Evolutionary conservation across 768 basidiomycete genomes (phyloP), one percentile per base, ranked within the genome.

Genomic region (Amanita rimosa): DNA sequence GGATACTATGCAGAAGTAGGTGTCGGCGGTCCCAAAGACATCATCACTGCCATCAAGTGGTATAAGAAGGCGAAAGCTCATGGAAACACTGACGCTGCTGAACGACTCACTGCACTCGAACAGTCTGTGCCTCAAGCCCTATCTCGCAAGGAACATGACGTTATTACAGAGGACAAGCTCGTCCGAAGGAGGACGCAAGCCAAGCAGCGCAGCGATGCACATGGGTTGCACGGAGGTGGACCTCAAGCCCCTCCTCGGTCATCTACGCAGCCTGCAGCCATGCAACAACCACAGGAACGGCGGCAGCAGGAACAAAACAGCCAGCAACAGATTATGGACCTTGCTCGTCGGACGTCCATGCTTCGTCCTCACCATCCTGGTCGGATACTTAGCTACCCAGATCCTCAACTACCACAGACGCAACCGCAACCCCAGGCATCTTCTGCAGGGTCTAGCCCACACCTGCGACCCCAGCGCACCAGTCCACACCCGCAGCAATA

Each of bases 1-100:
- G 95, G 94, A 1, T 97, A 97, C 61, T 98, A 95, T 60, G 74
- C 74, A 33, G 94, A 97, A 63, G 86, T 97, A 1, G 95, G 95
- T 1, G 85, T 98, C 5, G 93, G 91, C 0, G 79, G 83, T 0
- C 43, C 60, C 8, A 79, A 76, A 58, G 76, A 85, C 58, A 47
- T 88, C 33, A 74, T 73, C 0, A 68, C 69, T 6, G 88, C 93
- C 1, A 67, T 70, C 50, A 75, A 66, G 59, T 98, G 93, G 92
- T 98, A 98, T 63, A 64, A 67, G 24, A 67, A 89, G 80, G 93
- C 94, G 0, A 68, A 79, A 16, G 69, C 78, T 17, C 82, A 89
- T 47, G 85, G 84, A 1, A 95, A 95, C 59, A 53, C 71, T 1
- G 95, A 98, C 57, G 95, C 95, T 0, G 57, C 64, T 2, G 79